Evolutionary conservation across 768 basidiomycete species (phyloP).

Genomic region (Naganishia kalamii): DNA sequence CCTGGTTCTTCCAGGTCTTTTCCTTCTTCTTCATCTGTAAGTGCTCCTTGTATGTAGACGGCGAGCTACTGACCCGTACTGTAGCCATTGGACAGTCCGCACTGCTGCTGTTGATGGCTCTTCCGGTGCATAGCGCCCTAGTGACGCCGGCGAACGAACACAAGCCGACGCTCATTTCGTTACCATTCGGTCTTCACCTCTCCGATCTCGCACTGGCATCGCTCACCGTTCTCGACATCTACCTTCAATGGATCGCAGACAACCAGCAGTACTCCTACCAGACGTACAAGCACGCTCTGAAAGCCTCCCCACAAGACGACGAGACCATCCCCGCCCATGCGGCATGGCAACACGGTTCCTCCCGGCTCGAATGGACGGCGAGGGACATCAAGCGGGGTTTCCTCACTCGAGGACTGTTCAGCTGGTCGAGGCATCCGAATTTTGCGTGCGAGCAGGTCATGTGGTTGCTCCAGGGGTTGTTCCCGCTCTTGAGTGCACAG

Average conservation of each 20-base stretch:
- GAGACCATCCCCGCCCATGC: neutral
- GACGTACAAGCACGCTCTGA: slow-evolving; percentile 60
- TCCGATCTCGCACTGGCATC: slow-evolving; percentile 62
- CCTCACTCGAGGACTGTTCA: slow-evolving; percentile 75
- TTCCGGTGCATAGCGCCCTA: slow-evolving; percentile 46
- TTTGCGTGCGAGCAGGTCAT: slow-evolving; percentile 83
- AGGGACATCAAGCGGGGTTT: slow-evolving; percentile 60
- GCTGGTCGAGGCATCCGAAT: slow-evolving; percentile 84
- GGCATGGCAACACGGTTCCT: slow-evolving; percentile 10
- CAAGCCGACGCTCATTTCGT: slow-evolving; percentile 23
- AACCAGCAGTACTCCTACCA: slow-evolving; percentile 81
- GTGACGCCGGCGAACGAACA: slow-evolving; percentile 33
- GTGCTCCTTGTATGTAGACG: slow-evolving; percentile 23
- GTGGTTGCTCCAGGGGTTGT: slow-evolving; percentile 49
- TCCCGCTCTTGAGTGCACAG: slow-evolving; percentile 29
- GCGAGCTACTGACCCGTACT: slow-evolving; percentile 12
- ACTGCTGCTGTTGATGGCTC: slow-evolving; percentile 61
- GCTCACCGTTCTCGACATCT: slow-evolving; percentile 58
- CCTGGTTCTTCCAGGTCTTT: slow-evolving; percentile 57
- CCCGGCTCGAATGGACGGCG: slow-evolving; percentile 10
- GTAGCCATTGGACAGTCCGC: slow-evolving; percentile 69
- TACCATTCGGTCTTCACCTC: slow-evolving; percentile 51
- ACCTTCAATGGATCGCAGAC: slow-evolving; percentile 74
- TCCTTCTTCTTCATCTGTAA: slow-evolving; percentile 67
- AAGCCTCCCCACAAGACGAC: slow-evolving; percentile 1